A percentile compares a stretch with the other conserved stretches of the same genome.
Evolutionary conservation across 208 protist genomes (phyloP).

Genomic region (Endotrypanum monterogeii): DNA sequence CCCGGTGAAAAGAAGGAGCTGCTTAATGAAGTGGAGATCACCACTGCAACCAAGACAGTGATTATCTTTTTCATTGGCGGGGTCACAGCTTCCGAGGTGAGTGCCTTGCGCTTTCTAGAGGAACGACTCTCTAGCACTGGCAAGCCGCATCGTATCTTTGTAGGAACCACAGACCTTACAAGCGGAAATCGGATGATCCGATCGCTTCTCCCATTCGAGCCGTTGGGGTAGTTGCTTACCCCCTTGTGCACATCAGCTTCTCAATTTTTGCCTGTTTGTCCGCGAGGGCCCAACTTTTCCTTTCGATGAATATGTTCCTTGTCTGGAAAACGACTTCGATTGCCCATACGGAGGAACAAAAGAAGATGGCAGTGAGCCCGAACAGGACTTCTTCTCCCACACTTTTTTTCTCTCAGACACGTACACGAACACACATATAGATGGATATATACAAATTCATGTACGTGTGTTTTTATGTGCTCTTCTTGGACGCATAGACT

Average conservation of each 20-base stretch:
- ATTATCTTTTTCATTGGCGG: constrained; percentile 95
- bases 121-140: constrained; percentile 41
- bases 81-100: constrained; percentile 93
- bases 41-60: constrained; percentile 33
- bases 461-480: not conserved
- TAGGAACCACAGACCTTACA: constrained; percentile 62
- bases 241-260: not conserved
- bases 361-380: too few species aligned
- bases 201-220: constrained; percentile 58
- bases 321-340: too few species aligned
- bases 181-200: constrained; percentile 62
- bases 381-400: too few species aligned
- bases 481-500: not conserved
- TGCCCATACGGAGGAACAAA: too few species aligned
- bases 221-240: not conserved
- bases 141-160: constrained; percentile 48
- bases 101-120: constrained; percentile 87
- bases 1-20: constrained; percentile 60
- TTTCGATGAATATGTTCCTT: not conserved
- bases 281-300: not conserved
- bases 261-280: constrained; percentile 2
- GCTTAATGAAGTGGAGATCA: constrained; percentile 38
- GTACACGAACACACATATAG: not conserved
- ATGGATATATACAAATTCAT: not conserved
- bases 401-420: too few species aligned